Percentiles rank a stretch among this genome's conserved stretches.
These are phyloP conservation scores for Xenosphaeropsis pyriputrescens DNA, from an alignment of 2,329 filamentous ascomycete genomes.

Conservation along the genomic window DNA sequence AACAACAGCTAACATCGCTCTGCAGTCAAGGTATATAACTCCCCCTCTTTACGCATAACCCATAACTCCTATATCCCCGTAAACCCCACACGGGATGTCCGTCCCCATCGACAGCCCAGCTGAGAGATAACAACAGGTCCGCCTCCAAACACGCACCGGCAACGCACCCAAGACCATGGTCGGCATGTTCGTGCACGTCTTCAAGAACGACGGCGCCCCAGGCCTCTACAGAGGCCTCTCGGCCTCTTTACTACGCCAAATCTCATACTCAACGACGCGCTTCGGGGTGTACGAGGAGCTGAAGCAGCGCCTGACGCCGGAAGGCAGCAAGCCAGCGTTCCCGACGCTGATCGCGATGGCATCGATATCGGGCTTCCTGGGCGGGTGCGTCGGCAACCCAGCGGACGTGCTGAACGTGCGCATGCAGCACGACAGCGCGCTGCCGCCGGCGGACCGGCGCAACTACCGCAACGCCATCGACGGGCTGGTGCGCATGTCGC, in stretches of 20 bases:
- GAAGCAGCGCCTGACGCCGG: slow-evolving; percentile 52
- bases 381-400: slow-evolving; percentile 82
- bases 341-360: slow-evolving; percentile 71
- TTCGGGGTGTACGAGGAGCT: slow-evolving; percentile 95
- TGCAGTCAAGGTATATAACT: slow-evolving; percentile 5
- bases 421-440: slow-evolving; percentile 86
- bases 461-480: slow-evolving; percentile 86
- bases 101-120: no score
- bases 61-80: no score
- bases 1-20: slow-evolving; percentile 10
- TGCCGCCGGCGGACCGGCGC: slow-evolving; percentile 57
- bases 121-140: slow-evolving; percentile 39
- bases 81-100: no score
- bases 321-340: slow-evolving; percentile 45
- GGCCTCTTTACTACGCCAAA: slow-evolving; percentile 81
- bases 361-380: slow-evolving; percentile 69
- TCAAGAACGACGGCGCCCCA: slow-evolving; percentile 57
- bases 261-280: slow-evolving; percentile 90
- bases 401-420: slow-evolving; percentile 95
- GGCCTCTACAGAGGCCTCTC: slow-evolving; percentile 88
- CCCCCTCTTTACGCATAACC: no score
- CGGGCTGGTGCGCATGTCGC: slow-evolving; percentile 74
- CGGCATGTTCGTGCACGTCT: slow-evolving; percentile 71
- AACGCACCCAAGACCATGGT: slow-evolving; percentile 69
- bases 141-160: slow-evolving; percentile 70